Conservation (phyloP, 2,329 filamentous ascomycete genomes). For the Shiraia bambusicola region DNA sequence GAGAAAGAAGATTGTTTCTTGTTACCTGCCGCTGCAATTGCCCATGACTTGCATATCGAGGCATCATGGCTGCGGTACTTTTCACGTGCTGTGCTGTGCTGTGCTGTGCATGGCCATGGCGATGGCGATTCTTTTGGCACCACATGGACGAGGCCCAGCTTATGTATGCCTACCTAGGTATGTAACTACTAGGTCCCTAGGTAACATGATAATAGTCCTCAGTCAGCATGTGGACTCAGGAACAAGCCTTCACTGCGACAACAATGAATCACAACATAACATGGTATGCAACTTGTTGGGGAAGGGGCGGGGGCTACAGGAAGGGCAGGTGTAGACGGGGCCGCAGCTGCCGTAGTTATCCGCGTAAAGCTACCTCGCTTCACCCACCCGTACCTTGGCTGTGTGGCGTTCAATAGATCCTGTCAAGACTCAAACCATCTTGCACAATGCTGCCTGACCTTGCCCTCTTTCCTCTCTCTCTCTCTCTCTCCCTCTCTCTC, state of each 20-base stretch:
- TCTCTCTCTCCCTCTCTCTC: constrained; percentile 1
- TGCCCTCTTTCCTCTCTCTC: constrained; percentile 2
- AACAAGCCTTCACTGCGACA: too few relatives aligned
- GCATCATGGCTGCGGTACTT: too few relatives aligned
- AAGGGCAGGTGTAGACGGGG: constrained; percentile 1
- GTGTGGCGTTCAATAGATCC: constrained; percentile 3
- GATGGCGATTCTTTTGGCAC: background rate
- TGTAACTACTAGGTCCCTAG: too few relatives aligned
- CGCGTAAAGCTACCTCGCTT: constrained; percentile 1
- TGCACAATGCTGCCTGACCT: constrained; percentile 13
- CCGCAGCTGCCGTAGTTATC: constrained; percentile 1
- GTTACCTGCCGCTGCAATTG: too few relatives aligned
- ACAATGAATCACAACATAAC: too few relatives aligned
- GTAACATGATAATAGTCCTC: too few relatives aligned
- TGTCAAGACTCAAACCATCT: constrained; percentile 2
- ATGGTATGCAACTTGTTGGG: background rate
- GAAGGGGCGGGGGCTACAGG: background rate
- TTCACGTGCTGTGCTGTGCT: background rate
- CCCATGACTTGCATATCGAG: too few relatives aligned
- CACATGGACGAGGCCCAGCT: too few relatives aligned
- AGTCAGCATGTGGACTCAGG: too few relatives aligned
- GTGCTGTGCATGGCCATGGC: too few relatives aligned
- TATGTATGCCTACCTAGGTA: too few relatives aligned
- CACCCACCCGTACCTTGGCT: background rate
- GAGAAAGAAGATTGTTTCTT: too few relatives aligned